Evolutionary conservation across 768 basidiomycete species (phyloP).

Genomic region (Scleroderma citrinum): DNA sequence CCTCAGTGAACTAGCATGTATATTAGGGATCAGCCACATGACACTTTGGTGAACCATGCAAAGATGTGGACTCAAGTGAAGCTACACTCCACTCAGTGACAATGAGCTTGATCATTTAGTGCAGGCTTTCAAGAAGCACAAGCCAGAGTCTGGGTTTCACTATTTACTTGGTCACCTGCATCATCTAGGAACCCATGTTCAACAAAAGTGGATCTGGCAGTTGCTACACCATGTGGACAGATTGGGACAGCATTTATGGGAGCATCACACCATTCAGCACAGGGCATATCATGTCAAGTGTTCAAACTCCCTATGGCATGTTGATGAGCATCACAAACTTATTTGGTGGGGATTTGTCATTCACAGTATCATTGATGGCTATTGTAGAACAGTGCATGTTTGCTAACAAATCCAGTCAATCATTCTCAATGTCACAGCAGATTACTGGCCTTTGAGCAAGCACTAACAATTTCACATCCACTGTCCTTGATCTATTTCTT

Average conservation of each 20-base stretch:
- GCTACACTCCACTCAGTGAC: constrained; percentile 12
- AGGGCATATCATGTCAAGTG: constrained; percentile 3
- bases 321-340: constrained; percentile 9
- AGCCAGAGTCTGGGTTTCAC: constrained; percentile 12
- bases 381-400: constrained; percentile 21
- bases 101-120: constrained; percentile 15
- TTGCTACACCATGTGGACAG: constrained; percentile 1
- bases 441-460: constrained; percentile 17
- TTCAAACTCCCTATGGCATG: constrained; percentile 20
- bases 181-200: constrained; percentile 10
- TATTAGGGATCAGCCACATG: constrained; percentile 9
- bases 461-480: constrained; percentile 21
- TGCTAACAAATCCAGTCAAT: background rate
- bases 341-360: constrained; percentile 21
- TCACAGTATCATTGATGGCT: constrained; percentile 25
- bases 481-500: constrained; percentile 20
- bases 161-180: constrained; percentile 14
- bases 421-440: no score
- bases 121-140: constrained; percentile 5
- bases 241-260: background rate
- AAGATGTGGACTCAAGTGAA: constrained; percentile 2
- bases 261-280: background rate
- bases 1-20: background rate
- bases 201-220: constrained; percentile 4
- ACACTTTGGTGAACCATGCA: constrained; percentile 12